Percentiles rank a stretch among this genome's conserved stretches.
phyloP scores from a whole-genome alignment of 208 protist genomes.

The Naegleria fowleri region DNA sequence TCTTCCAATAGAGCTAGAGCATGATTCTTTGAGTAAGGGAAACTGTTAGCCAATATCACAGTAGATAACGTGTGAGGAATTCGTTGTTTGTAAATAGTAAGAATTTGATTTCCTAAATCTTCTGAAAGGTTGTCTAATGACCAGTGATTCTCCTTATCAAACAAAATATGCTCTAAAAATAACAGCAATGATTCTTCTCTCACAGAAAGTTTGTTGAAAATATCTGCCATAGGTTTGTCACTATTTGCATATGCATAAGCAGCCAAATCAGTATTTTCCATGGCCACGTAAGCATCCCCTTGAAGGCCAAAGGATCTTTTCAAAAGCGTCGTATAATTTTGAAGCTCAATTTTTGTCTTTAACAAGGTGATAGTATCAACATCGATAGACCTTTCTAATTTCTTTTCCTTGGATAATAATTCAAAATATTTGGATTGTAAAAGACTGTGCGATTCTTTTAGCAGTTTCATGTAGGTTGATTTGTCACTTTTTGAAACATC shows the following conservation, averaged over 20 bases:
- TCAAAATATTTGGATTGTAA: constrained; percentile 19
- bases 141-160: background rate
- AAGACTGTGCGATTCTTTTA: constrained; percentile 7
- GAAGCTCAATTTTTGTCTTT: background rate
- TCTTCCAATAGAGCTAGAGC: background rate
- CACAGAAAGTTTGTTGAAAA: background rate
- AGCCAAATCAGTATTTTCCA: background rate
- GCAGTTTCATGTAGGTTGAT: background rate
- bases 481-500: no score
- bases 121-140: background rate
- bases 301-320: background rate
- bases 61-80: background rate
- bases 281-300: background rate
- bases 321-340: background rate
- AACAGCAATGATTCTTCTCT: background rate
- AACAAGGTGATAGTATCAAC: background rate
- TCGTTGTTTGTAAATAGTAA: background rate
- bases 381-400: background rate
- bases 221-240: background rate
- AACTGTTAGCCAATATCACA: background rate
- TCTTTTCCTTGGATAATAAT: background rate
- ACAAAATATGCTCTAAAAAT: background rate
- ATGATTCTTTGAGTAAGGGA: background rate
- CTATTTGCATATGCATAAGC: background rate
- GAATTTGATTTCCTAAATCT: background rate